These are phyloP conservation scores for Colletotrichum euphorbiae DNA, from an alignment of 2,329 filamentous ascomycete species.

Conservation along the genomic window DNA sequence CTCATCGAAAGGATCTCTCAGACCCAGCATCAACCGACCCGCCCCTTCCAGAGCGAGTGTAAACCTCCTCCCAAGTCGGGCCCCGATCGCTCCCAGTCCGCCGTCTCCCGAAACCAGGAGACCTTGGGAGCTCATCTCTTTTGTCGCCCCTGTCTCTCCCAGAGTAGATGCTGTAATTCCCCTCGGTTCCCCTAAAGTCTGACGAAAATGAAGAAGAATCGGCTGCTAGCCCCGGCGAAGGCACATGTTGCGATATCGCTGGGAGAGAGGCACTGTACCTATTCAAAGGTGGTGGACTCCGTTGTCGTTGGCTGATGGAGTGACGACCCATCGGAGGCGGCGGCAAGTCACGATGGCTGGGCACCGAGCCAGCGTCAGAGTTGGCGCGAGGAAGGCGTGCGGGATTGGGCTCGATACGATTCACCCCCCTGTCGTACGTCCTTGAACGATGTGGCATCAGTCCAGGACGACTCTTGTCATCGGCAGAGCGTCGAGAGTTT, in stretches of 20 bases:
- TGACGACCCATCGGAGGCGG: slow-evolving; percentile 29
- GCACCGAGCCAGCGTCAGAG: slow-evolving; percentile 25
- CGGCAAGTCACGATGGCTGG: slow-evolving; percentile 15
- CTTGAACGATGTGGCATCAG: neutral
- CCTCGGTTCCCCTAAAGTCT: slow-evolving; percentile 12
- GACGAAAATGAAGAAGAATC: neutral
- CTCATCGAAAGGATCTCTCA: slow-evolving; percentile 28
- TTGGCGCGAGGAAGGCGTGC: slow-evolving; percentile 16
- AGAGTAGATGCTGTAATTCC: slow-evolving; percentile 20
- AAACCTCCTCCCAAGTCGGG: slow-evolving; percentile 30
- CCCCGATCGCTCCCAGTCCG: neutral
- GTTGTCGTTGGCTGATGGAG: slow-evolving; percentile 1
- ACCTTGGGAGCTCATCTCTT: slow-evolving; percentile 26
- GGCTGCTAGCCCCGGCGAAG: neutral
- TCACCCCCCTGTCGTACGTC: slow-evolving; percentile 18
- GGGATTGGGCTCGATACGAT: slow-evolving; percentile 8
- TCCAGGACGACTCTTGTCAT: slow-evolving; percentile 10
- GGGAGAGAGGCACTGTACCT: slow-evolving; percentile 30
- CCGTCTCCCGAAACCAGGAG: slow-evolving; percentile 1
- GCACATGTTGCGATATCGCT: slow-evolving; percentile 11
- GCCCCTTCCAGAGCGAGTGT: slow-evolving; percentile 7
- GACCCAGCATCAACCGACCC: slow-evolving; percentile 4
- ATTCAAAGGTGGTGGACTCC: slow-evolving; percentile 29
- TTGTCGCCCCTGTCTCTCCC: neutral
- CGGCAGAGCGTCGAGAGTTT: slow-evolving; percentile 6